These are phyloP conservation scores for Plasmopara halstedii DNA, from an alignment of 352 stramenopile species.

Conservation along the genomic window DNA sequence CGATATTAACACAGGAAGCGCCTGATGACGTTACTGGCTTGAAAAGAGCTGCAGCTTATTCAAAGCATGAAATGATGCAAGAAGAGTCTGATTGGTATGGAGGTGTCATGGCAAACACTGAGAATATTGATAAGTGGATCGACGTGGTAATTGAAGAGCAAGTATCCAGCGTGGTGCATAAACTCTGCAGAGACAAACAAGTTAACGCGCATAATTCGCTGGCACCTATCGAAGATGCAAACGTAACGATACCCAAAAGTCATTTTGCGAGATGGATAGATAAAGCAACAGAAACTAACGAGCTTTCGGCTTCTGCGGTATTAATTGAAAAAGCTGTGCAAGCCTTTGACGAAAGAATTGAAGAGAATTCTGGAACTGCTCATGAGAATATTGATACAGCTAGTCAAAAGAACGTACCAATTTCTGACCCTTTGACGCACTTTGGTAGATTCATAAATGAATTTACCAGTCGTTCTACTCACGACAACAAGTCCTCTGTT, in stretches of 20 bases:
- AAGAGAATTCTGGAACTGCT: neutral
- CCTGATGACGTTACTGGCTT: constrained; percentile 29
- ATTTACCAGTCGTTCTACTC: neutral
- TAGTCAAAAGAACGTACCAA: neutral
- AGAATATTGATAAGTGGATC: constrained; percentile 19
- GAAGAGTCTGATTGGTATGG: neutral
- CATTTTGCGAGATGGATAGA: constrained; percentile 5
- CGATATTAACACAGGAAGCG: neutral
- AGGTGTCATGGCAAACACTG: constrained; percentile 7
- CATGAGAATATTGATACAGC: neutral
- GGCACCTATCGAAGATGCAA: neutral
- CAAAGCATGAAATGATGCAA: constrained; percentile 11
- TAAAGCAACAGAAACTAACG: constrained; percentile 27
- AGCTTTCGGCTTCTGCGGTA: constrained; percentile 7
- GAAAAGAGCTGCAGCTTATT: constrained; percentile 30
- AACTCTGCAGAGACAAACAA: constrained; percentile 33
- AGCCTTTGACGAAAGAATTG: constrained; percentile 1
- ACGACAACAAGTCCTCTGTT: neutral
- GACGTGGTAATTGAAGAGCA: constrained; percentile 42
- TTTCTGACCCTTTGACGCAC: constrained; percentile 1
- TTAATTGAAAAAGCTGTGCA: constrained; percentile 26
- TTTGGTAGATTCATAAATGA: constrained; percentile 6
- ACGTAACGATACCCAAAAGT: neutral
- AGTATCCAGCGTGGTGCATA: constrained; percentile 30
- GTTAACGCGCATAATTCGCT: neutral